Evolutionary conservation across 192 early-diverging fungal species (phyloP), one percentile per base, ranked within the genome.

Genomic region (Coemansia aciculifera): DNA sequence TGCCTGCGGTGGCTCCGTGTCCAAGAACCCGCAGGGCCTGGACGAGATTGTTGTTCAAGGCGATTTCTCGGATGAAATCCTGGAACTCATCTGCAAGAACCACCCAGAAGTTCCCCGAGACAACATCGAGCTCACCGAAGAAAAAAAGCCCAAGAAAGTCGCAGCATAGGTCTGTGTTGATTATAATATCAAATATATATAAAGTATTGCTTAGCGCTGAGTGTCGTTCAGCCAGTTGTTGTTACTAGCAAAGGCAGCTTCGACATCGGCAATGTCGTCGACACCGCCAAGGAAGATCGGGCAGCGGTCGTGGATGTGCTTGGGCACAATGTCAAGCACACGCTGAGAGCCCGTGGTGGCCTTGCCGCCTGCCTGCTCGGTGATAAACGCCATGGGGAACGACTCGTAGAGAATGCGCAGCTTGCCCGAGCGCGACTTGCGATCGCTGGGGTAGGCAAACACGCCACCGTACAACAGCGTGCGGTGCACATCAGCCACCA

Each of bases 21-120:
- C 92, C 51, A 98, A 98, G 86, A 98, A 91, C 74, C 89, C 92
- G 65, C 89, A 92, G 77, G 95, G 95, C 69, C 81, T 73, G 54
- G 96, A 98, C 56, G 97, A 99, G 76, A 96, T 99, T 79, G 91
- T 97, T 27, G 92, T 99, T 7, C 96, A 98, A 73, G 97, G 97
- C 66, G 97, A 99, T 72, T 88, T 96, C 57, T 87, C 90, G 23
- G 88, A 98, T 57, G 96, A 98, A 70, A 87, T 99, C 48, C 84
- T 85, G 60, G 93, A 93, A 10, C 77, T 96, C 34, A 93, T 99
- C 71, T 63, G 87, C 44, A 86, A 88, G 77, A 89, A 87, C 36
- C 95, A 89, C 87, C 84, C 89, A 15, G 59, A 87, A 32, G 79
- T 93, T 5, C 90, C 91, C 17, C 84, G 85, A 51, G 90, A 91